Conservation (phyloP, 2,329 filamentous ascomycete species). For the Helminthosporium solani region DNA sequence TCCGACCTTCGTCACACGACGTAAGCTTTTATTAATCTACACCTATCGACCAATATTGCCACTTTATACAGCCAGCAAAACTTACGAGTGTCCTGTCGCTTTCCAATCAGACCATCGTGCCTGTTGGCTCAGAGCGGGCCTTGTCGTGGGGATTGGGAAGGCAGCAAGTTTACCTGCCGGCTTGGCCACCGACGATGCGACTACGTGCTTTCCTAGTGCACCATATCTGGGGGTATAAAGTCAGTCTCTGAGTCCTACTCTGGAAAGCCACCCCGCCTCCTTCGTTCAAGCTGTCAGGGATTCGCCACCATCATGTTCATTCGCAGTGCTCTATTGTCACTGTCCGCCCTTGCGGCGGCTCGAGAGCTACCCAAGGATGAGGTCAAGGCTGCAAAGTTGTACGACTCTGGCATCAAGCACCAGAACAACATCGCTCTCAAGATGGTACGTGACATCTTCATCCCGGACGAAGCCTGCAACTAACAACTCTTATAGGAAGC, state of each 20-base stretch:
- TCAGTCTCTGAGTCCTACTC: neutral
- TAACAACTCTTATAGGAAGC: slow-evolving; percentile 35
- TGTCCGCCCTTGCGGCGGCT: slow-evolving; percentile 36
- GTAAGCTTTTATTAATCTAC: slow-evolving; percentile 37
- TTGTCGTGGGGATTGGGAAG: slow-evolving; percentile 28
- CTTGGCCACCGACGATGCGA: slow-evolving; percentile 22
- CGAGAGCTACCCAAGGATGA: slow-evolving; percentile 40
- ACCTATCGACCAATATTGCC: slow-evolving; percentile 28
- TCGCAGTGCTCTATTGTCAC: slow-evolving; percentile 30
- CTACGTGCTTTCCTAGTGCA: slow-evolving; percentile 11
- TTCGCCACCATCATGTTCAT: slow-evolving; percentile 27
- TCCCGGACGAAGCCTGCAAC: slow-evolving; percentile 1
- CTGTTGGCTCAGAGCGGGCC: slow-evolving; percentile 13
- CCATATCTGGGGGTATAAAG: slow-evolving; percentile 24
- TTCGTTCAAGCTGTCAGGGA: slow-evolving; percentile 6
- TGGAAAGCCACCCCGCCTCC: slow-evolving; percentile 2
- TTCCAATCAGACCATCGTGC: slow-evolving; percentile 24
- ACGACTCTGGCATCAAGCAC: slow-evolving; percentile 44
- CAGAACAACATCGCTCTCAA: slow-evolving; percentile 39
- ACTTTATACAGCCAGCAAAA: slow-evolving; percentile 15
- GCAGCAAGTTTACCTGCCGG: slow-evolving; percentile 29
- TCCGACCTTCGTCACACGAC: slow-evolving; percentile 19
- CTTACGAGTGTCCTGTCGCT: slow-evolving; percentile 23
- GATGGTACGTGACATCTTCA: slow-evolving; percentile 18
- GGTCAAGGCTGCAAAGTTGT: slow-evolving; percentile 37